Evolutionary conservation across 345 rosid species (phyloP).

Genomic region (Clarkia xantiana): DNA sequence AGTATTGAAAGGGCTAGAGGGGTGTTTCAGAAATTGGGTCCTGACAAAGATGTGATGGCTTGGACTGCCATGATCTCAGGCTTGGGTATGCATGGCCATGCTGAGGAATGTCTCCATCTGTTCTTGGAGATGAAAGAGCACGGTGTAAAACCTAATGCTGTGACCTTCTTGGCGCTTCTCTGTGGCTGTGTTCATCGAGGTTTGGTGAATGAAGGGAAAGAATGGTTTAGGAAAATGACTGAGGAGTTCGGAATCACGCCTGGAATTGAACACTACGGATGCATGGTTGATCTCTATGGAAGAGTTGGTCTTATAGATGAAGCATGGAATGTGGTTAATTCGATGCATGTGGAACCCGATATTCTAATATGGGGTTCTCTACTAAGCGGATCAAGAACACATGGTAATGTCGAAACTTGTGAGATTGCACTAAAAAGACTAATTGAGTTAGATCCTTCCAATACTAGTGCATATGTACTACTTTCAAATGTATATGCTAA

Average conservation of each 20-base stretch:
- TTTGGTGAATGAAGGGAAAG: conserved; percentile 30
- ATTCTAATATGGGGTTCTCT: conserved; percentile 31
- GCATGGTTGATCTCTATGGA: conserved; percentile 48
- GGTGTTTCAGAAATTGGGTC: conserved; percentile 19
- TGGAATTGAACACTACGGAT: conserved; percentile 41
- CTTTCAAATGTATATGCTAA: conserved; percentile 30
- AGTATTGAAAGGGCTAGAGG: conserved; percentile 17
- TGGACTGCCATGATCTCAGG: conserved; percentile 44
- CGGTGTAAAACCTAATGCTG: conserved; percentile 20
- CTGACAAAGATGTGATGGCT: conserved; percentile 14
- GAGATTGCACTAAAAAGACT: conserved; percentile 21
- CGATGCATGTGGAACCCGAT: conserved; percentile 32
- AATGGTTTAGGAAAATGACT: conserved; percentile 22
- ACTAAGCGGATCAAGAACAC: conserved; percentile 28
- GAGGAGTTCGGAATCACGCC: conserved; percentile 17
- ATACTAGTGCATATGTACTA: conserved; percentile 18
- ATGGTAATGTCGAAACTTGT: conserved; percentile 16
- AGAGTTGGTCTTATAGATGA: conserved; percentile 38
- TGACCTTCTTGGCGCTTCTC: conserved; percentile 30
- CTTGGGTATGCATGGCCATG: conserved; percentile 31
- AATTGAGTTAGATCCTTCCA: conserved; percentile 17
- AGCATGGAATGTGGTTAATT: conserved; percentile 22
- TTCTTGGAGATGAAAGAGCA: conserved; percentile 25
- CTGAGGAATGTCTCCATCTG: conserved; percentile 25
- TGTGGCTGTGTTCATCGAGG: conserved; percentile 48